Percentiles rank a stretch among this genome's conserved stretches.
Conservation (phyloP, 805 yeast species). For the Hanseniaspora clermontiae region DNA sequence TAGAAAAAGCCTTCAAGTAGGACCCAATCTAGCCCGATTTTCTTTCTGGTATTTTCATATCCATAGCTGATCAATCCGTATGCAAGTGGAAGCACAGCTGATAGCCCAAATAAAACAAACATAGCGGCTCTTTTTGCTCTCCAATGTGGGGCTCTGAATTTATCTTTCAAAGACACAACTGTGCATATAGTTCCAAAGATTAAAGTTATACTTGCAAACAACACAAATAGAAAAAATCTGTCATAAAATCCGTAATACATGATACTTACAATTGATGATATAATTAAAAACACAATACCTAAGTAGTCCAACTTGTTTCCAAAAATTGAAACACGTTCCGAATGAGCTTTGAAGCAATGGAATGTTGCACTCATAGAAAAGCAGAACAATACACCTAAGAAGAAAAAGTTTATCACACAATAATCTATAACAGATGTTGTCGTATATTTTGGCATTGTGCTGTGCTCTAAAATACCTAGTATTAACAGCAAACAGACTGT, state of each 20-base stretch:
- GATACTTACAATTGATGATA: slow-evolving; percentile 46
- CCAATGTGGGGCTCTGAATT: slow-evolving; percentile 58
- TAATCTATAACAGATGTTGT: slow-evolving; percentile 33
- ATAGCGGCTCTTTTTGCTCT: slow-evolving; percentile 64
- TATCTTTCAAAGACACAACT: slow-evolving; percentile 47
- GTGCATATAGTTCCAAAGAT: slow-evolving; percentile 51
- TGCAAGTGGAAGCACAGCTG: slow-evolving; percentile 59
- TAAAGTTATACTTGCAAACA: slow-evolving; percentile 37
- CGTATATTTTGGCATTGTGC: slow-evolving; percentile 30
- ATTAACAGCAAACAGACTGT: slow-evolving; percentile 17
- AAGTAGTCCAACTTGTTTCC: slow-evolving; percentile 67
- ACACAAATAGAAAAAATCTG: slow-evolving; percentile 25
- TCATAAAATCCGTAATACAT: slow-evolving; percentile 40
- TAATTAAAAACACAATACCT: slow-evolving; percentile 57
- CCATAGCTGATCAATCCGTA: slow-evolving; percentile 44
- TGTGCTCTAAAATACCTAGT: slow-evolving; percentile 21
- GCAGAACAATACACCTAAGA: slow-evolving; percentile 46
- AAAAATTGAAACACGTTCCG: slow-evolving; percentile 37
- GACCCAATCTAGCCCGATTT: slow-evolving; percentile 52
- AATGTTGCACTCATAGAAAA: slow-evolving; percentile 51
- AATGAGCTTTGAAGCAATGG: slow-evolving; percentile 57
- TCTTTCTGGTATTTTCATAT: slow-evolving; percentile 31
- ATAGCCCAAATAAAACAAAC: slow-evolving; percentile 70
- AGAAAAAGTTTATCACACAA: slow-evolving; percentile 28
- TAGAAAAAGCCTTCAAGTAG: slow-evolving; percentile 60